phyloP scores from a whole-genome alignment of 163 green algal species.

The Scenedesmus sp. region DNA sequence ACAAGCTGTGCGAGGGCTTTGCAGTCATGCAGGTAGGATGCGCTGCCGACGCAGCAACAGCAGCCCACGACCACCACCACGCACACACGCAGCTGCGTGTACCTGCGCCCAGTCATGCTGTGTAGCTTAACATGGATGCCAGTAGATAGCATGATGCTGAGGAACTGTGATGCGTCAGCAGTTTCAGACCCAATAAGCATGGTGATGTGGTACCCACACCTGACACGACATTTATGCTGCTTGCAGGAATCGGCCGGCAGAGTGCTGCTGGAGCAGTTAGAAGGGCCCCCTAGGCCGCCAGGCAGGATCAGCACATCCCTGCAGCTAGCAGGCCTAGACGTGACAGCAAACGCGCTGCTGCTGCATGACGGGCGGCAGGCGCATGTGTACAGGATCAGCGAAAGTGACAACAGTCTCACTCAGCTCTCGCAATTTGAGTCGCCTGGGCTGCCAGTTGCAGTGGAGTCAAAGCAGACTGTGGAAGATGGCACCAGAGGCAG shows the following conservation, averaged over 20 bases:
- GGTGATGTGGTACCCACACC: neutral
- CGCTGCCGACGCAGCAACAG: neutral
- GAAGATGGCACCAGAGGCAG: neutral
- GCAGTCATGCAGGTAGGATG: slow-evolving; percentile 34
- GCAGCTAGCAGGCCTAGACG: slow-evolving; percentile 69
- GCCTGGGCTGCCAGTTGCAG: slow-evolving; percentile 14
- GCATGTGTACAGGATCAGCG: slow-evolving; percentile 56
- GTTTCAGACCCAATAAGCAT: neutral
- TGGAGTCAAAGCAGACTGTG: neutral
- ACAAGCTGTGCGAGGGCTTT: slow-evolving; percentile 61
- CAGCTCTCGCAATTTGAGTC: slow-evolving; percentile 45
- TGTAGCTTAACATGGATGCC: neutral
- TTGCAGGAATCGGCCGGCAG: slow-evolving; percentile 59
- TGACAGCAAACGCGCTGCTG: slow-evolving; percentile 63
- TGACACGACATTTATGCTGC: neutral
- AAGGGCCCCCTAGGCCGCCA: slow-evolving; percentile 22
- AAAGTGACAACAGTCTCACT: slow-evolving; percentile 21
- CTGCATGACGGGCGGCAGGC: slow-evolving; percentile 67
- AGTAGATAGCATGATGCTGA: too few relatives aligned
- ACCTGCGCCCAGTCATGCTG: neutral
- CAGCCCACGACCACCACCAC: neutral
- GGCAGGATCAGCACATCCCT: slow-evolving; percentile 45
- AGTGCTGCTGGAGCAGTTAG: slow-evolving; percentile 62
- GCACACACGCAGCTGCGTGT: neutral
- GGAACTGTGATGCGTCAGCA: neutral